Conservation (phyloP, 352 stramenopile species). For the Phytophthora sojae region DNA sequence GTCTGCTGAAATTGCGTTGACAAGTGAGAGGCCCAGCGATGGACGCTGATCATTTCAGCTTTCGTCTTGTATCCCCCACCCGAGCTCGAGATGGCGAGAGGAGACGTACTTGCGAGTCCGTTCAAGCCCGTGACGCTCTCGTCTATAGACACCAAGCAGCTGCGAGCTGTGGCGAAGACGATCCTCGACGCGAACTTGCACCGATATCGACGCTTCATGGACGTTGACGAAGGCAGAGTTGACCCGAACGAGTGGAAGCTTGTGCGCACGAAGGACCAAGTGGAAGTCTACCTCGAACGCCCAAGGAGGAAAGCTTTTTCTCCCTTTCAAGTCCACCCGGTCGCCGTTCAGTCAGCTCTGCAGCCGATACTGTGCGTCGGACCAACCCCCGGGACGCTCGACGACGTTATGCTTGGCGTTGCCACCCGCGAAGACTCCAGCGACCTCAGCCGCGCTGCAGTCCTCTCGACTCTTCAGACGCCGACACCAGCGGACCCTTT, state of each 20-base stretch:
- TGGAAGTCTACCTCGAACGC: conserved; percentile 29
- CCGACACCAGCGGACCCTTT: conserved; percentile 51
- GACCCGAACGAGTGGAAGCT: conserved; percentile 32
- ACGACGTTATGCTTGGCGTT: conserved; percentile 43
- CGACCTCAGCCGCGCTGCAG: conserved; percentile 33
- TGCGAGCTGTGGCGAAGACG: conserved; percentile 28
- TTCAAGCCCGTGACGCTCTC: conserved; percentile 36
- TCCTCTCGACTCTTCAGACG: conserved; percentile 44
- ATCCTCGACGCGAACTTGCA: conserved; percentile 38
- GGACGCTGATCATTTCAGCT: neutral
- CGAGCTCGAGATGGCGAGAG: conserved; percentile 11
- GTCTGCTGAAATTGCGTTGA: too few relatives aligned
- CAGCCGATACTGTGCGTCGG: conserved; percentile 31
- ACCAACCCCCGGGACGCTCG: conserved; percentile 31
- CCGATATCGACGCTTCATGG: conserved; percentile 38
- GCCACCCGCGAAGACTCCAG: conserved; percentile 36
- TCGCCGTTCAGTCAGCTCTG: conserved; percentile 2
- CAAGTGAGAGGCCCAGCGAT: too few relatives aligned
- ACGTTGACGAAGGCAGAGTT: conserved; percentile 15
- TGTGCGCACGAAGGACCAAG: conserved; percentile 23
- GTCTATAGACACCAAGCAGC: conserved; percentile 15
- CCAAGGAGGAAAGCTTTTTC: conserved; percentile 3
- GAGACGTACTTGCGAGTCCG: conserved; percentile 19
- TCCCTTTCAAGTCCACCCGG: conserved; percentile 8
- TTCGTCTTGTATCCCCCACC: conserved; percentile 6